Base-by-base conservation (phyloP, 768 basidiomycete genomes). In the Cystobasidium onofrii region DNA sequence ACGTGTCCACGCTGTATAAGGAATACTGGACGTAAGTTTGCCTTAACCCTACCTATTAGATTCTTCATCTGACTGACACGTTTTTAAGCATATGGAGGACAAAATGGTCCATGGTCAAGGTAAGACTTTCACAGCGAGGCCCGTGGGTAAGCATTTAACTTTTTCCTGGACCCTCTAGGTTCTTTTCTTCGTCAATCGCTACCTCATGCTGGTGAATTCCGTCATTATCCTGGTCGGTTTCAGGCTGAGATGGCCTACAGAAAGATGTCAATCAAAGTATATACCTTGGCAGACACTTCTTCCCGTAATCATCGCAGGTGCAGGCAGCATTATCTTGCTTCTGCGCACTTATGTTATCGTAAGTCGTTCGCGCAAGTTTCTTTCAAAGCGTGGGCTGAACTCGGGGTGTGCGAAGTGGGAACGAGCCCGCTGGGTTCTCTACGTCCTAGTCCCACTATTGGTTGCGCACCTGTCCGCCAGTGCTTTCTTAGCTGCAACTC, bases 141-240 rank as follows among this genome's bases (percentile, higher is more conserved):
- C n/a, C n/a, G n/a, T n/a, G n/a, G n/a, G n/a, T n/a, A n/a, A n/a
- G n/a, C n/a, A n/a, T n/a, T n/a, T n/a, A n/a, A n/a, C n/a, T n/a
- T n/a, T n/a, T n/a, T n/a, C n/a, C n/a, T 29, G 52, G 4, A 54
- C 20, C n/a, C n/a, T 54, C n/a, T 20, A 54, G 52, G n/a, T 54
- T 31, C 13, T 46, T 9, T 66, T 36, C 34, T 66, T 66, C 31
- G 34, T 66, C 64, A 66, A 66, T 66, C 64, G 64, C 23, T 66
- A 66, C 43, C 39, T 66, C 15, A 66, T 66, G 64, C 33, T 66
- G 9, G 4, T 66, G 3, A 39, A 54, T 13, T 66, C 64, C 7
- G 25, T 66, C 13, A 20, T 66, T 6, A 43, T 66, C 17, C 23
- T 66, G 34, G 39, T 66, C 41, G 39, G 64, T 36, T 66, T 66